Conservation (phyloP, 129 eudicot genomes). For the Saussurea involucrata region DNA sequence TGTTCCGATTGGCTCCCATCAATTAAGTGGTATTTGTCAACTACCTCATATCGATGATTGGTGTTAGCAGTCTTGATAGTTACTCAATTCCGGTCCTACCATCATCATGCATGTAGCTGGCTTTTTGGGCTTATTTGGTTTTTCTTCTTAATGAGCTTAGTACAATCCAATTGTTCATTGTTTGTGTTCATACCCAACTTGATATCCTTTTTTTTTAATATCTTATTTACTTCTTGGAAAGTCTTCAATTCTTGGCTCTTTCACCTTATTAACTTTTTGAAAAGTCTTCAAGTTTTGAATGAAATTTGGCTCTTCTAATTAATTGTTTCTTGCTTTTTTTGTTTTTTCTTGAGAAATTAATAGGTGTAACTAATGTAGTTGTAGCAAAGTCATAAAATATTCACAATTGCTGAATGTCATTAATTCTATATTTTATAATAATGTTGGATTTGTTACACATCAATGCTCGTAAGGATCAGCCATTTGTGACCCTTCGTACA, state of each 20-base stretch:
- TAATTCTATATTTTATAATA: not conserved
- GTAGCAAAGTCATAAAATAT: not conserved
- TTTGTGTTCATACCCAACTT: not conserved
- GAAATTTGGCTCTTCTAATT: not conserved
- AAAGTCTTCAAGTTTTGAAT: not conserved
- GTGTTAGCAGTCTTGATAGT: not conserved
- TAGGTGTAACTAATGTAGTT: not conserved
- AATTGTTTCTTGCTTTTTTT: not conserved
- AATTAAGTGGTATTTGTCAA: not conserved
- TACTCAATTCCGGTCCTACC: not conserved
- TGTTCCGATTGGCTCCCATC: not conserved
- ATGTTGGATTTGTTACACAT: not conserved
- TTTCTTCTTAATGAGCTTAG: not conserved
- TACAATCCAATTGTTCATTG: not conserved
- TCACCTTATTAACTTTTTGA: not conserved
- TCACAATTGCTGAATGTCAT: not conserved
- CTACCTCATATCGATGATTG: not conserved
- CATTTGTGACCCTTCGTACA: too few species aligned
- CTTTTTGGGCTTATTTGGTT: not conserved
- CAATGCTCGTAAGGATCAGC: not conserved
- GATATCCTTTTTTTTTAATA: not conserved
- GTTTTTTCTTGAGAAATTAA: not conserved
- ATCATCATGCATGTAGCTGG: not conserved
- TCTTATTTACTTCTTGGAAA: not conserved
- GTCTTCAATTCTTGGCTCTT: not conserved